Conservation (phyloP, 2,329 filamentous ascomycete genomes). For the Amesomyces nigricolor region DNA sequence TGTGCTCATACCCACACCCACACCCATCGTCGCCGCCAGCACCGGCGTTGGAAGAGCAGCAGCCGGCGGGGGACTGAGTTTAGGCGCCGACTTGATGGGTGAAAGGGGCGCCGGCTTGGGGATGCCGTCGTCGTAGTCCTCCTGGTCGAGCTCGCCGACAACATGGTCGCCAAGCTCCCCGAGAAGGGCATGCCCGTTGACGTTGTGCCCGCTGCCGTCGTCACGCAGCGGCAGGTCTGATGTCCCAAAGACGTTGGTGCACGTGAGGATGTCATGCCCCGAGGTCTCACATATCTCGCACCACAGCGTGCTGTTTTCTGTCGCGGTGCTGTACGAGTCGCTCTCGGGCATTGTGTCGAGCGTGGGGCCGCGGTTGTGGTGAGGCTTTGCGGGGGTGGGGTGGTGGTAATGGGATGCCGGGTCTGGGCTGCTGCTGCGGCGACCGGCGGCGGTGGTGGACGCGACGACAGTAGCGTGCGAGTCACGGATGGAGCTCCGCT, state of each 20-base stretch:
- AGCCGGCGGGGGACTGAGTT: conserved; percentile 27
- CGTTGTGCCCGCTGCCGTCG: too few species aligned
- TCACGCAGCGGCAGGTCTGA: conserved; percentile 25
- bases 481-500: conserved; percentile 57
- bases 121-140: conserved; percentile 23
- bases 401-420: conserved; percentile 15
- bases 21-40: conserved; percentile 31
- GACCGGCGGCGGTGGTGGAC: conserved; percentile 39
- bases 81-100: conserved; percentile 39
- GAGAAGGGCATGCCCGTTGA: background rate
- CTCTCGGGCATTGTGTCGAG: conserved; percentile 67
- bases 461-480: conserved; percentile 61
- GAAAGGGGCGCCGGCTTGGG: conserved; percentile 51
- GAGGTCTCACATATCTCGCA: conserved; percentile 93
- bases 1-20: conserved; percentile 30
- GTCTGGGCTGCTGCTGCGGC: conserved; percentile 43
- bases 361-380: conserved; percentile 43
- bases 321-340: conserved; percentile 62
- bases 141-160: conserved; percentile 24
- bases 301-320: conserved; percentile 71
- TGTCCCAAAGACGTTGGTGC: conserved; percentile 77
- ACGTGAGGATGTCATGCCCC: conserved; percentile 90
- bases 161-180: conserved; percentile 23
- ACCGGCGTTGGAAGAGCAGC: conserved; percentile 24
- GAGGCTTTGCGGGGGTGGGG: conserved; percentile 13